Conservation (phyloP, 805 yeast genomes). For the Spathaspora passalidarum region DNA sequence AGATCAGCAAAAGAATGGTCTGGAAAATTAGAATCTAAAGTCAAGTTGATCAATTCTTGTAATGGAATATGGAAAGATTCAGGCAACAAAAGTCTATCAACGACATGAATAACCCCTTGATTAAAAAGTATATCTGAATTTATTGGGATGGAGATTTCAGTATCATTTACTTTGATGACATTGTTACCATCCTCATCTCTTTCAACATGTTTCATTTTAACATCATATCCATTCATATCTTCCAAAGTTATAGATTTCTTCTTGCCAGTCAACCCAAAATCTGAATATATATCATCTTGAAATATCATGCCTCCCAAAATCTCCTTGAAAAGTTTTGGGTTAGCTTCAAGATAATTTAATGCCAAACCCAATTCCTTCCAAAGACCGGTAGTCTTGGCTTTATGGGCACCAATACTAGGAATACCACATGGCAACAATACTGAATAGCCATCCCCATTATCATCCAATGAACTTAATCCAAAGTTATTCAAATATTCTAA, state of each 20-base stretch:
- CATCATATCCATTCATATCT: constrained; percentile 27
- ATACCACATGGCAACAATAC: constrained; percentile 70
- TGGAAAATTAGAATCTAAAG: constrained; percentile 37
- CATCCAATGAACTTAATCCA: constrained; percentile 49
- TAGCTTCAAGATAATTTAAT: constrained; percentile 52
- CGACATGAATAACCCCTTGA: constrained; percentile 82
- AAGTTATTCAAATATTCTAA: constrained; percentile 53
- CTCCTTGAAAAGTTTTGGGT: constrained; percentile 48
- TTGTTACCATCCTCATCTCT: constrained; percentile 20
- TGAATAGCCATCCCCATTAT: constrained; percentile 65
- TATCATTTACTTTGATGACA: constrained; percentile 27
- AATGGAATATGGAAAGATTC: constrained; percentile 49
- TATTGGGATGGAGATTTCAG: constrained; percentile 32
- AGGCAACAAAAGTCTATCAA: constrained; percentile 58
- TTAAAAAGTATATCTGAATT: constrained; percentile 69
- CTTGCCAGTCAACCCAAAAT: constrained; percentile 36
- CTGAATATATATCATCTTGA: constrained; percentile 65
- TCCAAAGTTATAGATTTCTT: constrained; percentile 12
- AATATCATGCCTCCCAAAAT: constrained; percentile 59
- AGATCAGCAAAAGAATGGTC: constrained; percentile 41
- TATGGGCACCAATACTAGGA: constrained; percentile 9
- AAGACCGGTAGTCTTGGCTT: constrained; percentile 26
- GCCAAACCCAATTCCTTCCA: constrained; percentile 67
- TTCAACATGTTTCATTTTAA: constrained; percentile 19
- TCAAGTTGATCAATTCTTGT: constrained; percentile 52